Base-by-base conservation (phyloP, 768 basidiomycete species). In the Boletus vermiculosoides region DNA sequence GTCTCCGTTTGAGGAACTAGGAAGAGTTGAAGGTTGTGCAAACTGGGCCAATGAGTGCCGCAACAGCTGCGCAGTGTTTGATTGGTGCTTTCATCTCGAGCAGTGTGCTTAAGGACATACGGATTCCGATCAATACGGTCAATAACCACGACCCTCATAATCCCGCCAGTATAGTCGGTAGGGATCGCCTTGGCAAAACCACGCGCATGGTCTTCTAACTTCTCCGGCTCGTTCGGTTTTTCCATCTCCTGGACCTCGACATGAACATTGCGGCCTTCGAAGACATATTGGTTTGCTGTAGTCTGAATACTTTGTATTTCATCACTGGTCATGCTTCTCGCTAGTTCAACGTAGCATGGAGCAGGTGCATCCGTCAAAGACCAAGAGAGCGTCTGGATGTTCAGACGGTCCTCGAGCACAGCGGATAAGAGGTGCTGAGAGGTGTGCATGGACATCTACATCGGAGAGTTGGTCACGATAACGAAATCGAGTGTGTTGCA, bases 351-450 rank as follows among this genome's bases (percentile, higher is more conserved):
- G 67, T 93, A 92, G 63, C 82, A 87, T 0, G 88, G 87, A 7
- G 78, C 71, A 8, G 92, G 88, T 61, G 77, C 83, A 18, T 77
- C 73, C 0, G 87, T 85, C 54, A 92, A 76, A n/a, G 88, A 88
- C 91, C 92, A 93, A 2, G 87, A 87, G 22, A 92, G 78, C 3
- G 92, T 93, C 8, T 84, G 83, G 28, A 92, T 76, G 33, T 81
- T 71, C 39, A 90, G 76, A 4, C 73, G 74, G 23, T 78, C 76
- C 64, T 92, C 89, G 5, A 93, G 77, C n/a, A 92, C 77, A 0
- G 90, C 89, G 15, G 90, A 92, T 23, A 93, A 80, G 44, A 92
- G 77, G 59, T 92, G 92, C 65, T 93, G 92, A 0, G 87, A 87
- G 1, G 90, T 92, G 70, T 94, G 91, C 82, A 90, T 83, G 16